Percentiles rank a stretch among this genome's conserved stretches.
These are phyloP conservation scores for Neofusicoccum parvum DNA, from an alignment of 2,329 filamentous ascomycete species.

Conservation along the genomic window DNA sequence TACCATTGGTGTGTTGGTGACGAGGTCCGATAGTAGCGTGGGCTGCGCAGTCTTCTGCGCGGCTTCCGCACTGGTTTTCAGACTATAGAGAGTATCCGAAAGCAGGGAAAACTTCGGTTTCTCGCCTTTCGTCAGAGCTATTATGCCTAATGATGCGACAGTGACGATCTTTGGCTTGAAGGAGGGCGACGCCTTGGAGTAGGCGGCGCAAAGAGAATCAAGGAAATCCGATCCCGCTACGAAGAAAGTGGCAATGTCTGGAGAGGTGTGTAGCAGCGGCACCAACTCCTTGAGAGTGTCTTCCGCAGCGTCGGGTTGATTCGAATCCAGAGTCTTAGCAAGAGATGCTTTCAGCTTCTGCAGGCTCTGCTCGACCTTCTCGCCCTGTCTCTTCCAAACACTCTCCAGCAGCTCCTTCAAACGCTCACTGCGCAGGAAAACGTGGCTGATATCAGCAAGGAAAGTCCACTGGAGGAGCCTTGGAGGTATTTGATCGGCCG, in stretches of 20 bases:
- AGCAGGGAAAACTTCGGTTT: constrained; percentile 73
- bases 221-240: constrained; percentile 86
- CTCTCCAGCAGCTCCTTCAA: constrained; percentile 51
- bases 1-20: constrained; percentile 78
- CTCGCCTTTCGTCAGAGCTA: constrained; percentile 67
- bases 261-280: constrained; percentile 64
- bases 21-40: constrained; percentile 78
- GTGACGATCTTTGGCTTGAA: constrained; percentile 71
- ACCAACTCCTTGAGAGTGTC: constrained; percentile 61
- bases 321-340: constrained; percentile 64
- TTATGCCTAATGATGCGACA: constrained; percentile 73
- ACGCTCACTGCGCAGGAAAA: constrained; percentile 66
- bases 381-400: constrained; percentile 57
- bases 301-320: constrained; percentile 60
- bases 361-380: constrained; percentile 57
- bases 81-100: constrained; percentile 78
- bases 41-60: constrained; percentile 49
- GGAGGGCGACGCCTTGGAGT: constrained; percentile 62
- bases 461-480: constrained; percentile 66
- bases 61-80: constrained; percentile 71
- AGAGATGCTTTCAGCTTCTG: constrained; percentile 63
- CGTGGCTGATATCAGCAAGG: constrained; percentile 66
- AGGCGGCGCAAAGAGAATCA: constrained; percentile 71
- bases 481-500: constrained; percentile 48
- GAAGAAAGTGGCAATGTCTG: constrained; percentile 62